Evolutionary conservation across 108 stramenopile genomes (phyloP).

Genomic region (Chaetoceros tenuissimus): DNA sequence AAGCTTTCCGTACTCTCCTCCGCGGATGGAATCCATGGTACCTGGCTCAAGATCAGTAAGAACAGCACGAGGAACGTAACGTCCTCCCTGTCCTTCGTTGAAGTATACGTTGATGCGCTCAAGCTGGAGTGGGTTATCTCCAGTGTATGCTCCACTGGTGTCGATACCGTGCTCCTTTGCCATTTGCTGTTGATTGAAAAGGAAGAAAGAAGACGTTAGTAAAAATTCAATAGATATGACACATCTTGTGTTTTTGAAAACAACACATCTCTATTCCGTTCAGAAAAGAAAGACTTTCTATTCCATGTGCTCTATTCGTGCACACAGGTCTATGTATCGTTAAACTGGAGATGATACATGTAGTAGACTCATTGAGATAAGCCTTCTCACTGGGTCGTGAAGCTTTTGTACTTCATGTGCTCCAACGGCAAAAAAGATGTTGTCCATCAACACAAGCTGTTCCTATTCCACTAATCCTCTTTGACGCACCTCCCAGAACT

Average conservation of each 20-base stretch:
- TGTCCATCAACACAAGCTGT: background rate
- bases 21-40: conserved; percentile 86
- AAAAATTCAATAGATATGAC: background rate
- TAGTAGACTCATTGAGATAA: background rate
- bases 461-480: background rate
- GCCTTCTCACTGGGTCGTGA: background rate
- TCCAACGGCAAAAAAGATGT: background rate
- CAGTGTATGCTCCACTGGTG: conserved; percentile 47
- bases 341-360: background rate
- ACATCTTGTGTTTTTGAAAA: background rate
- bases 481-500: conserved; percentile 89
- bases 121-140: conserved; percentile 69
- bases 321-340: no score
- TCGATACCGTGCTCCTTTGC: conserved; percentile 81
- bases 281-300: no score
- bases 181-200: conserved; percentile 62
- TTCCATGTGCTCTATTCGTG: no score
- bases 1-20: conserved; percentile 62
- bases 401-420: background rate
- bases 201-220: background rate
- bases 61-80: conserved; percentile 90
- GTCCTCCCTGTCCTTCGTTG: conserved; percentile 78
- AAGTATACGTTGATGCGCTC: conserved; percentile 82
- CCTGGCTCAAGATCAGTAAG: conserved; percentile 90
- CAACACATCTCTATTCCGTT: background rate